Base-by-base conservation (phyloP, 108 stramenopile genomes). In the Skeletonema menzelii region DNA sequence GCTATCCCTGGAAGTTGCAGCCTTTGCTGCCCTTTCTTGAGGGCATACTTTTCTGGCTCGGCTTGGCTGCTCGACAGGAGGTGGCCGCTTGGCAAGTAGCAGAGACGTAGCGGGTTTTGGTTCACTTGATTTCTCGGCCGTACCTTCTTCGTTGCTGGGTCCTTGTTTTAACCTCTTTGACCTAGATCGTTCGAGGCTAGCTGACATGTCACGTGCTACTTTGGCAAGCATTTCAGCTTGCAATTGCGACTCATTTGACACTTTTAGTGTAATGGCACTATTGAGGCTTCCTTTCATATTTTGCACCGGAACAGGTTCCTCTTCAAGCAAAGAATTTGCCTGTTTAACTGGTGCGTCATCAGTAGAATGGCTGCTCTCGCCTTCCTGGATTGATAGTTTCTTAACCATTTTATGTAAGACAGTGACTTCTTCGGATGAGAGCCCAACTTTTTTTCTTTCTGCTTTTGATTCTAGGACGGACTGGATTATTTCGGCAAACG, bases 171-270 rank as follows among this genome's bases (percentile, higher is more conserved):
- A 53, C 49, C 49, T 53, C 8, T 22, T 3, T 10, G 49, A 15
- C 49, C 49, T 53, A 10, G 49, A 53, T 20, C 49, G 49, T 53
- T 53, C 49, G 19, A 53, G 49, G 10, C 49, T 53, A 53, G 49
- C 49, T 22, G 49, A 53, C 49, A 53, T 53, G 8, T 53, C 49
- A 7, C 49, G 19, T 10, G 49, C 49, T 53, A 22, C 49, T 53
- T 24, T 53, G 22, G 49, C 49, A 22, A 53, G 49, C 49, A 53
- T 53, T 53, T 53, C 49, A 53, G 49, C 49, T 8, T 53, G 49
- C 22, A 22, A 20, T 10, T 53, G 22, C 1, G 22, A 53, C 49
- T 22, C 11, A 10, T 22, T 53, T 5, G 19, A 8, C 49, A 20
- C n/a, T 22, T 53, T 22, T 53, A 4, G 19, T 53, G 49, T 53